These are phyloP conservation scores for Brettanomyces custersianus DNA, from an alignment of 805 yeast species.

Conservation along the genomic window DNA sequence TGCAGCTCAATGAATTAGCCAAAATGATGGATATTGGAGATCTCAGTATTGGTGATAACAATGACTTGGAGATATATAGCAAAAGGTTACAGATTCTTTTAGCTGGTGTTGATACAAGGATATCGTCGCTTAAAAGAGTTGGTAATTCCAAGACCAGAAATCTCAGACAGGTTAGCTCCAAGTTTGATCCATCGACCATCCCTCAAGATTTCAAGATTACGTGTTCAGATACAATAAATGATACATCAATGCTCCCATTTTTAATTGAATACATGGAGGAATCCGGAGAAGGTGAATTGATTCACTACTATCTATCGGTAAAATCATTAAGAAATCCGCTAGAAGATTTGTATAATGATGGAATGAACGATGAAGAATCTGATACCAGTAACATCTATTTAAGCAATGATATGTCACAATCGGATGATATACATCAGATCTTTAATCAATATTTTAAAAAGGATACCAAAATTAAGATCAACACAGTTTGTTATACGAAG, in stretches of 20 bases:
- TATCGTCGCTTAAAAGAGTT: too few relatives aligned
- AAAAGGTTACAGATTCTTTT: slow-evolving; percentile 14
- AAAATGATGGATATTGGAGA: slow-evolving; percentile 22
- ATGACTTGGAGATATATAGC: slow-evolving; percentile 9
- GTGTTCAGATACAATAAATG: slow-evolving; percentile 36
- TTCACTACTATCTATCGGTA: slow-evolving; percentile 61
- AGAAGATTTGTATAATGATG: slow-evolving; percentile 32
- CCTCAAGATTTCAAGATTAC: slow-evolving; percentile 19
- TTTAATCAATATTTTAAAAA: slow-evolving; percentile 33
- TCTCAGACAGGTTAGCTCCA: neutral
- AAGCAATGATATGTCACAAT: slow-evolving; percentile 28
- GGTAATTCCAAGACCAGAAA: neutral
- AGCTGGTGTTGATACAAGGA: slow-evolving; percentile 13
- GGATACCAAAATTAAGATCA: too few relatives aligned
- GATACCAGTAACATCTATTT: slow-evolving; percentile 8
- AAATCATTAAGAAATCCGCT: slow-evolving; percentile 67
- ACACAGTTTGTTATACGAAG: too few relatives aligned
- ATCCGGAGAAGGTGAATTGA: slow-evolving; percentile 30
- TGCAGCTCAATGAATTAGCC: slow-evolving; percentile 35
- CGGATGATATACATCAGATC: slow-evolving; percentile 45
- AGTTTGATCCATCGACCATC: slow-evolving; percentile 4
- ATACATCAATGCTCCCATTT: slow-evolving; percentile 38
- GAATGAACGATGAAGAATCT: slow-evolving; percentile 20
- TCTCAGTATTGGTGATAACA: slow-evolving; percentile 2
- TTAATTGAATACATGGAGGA: slow-evolving; percentile 51